Evolutionary conservation across 768 basidiomycete genomes (phyloP).

Genomic region (Auricularia sp.): DNA sequence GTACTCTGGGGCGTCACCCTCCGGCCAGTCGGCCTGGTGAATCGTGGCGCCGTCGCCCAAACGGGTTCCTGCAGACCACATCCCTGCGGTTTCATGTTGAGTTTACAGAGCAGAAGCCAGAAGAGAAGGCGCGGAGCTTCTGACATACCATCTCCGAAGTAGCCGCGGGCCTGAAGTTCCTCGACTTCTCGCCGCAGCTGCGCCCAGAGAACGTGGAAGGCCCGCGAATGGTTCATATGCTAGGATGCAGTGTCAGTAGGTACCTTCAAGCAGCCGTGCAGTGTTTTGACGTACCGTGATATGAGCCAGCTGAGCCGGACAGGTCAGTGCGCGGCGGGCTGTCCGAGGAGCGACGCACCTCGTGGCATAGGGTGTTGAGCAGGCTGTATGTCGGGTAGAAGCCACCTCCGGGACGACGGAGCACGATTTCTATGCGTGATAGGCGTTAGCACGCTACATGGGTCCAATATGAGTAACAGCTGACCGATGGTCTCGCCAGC

Average conservation of each 20-base stretch:
- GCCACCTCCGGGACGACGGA: constrained; percentile 49
- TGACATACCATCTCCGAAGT: constrained; percentile 67
- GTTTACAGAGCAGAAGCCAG: not conserved
- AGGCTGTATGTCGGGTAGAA: constrained; percentile 58
- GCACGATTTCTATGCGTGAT: constrained; percentile 53
- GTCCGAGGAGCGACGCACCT: constrained; percentile 36
- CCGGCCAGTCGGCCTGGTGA: constrained; percentile 39
- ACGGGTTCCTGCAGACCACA: constrained; percentile 71
- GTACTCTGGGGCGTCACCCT: constrained; percentile 64
- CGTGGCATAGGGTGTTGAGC: constrained; percentile 74
- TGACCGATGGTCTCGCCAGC: constrained; percentile 69
- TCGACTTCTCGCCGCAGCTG: constrained; percentile 56
- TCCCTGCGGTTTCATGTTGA: constrained; percentile 35
- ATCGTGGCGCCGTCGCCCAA: constrained; percentile 54
- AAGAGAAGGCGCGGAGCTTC: not conserved
- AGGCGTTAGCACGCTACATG: constrained; percentile 3
- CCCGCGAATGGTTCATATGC: constrained; percentile 75
- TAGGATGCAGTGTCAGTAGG: constrained; percentile 17
- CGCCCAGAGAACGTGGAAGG: constrained; percentile 67
- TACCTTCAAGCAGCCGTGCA: not conserved
- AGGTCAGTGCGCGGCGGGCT: constrained; percentile 2
- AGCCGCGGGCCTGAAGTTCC: constrained; percentile 60
- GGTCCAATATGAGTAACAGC: constrained; percentile 8
- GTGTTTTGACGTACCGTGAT: constrained; percentile 45
- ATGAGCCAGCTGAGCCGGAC: constrained; percentile 54